Evolutionary conservation across 164 flowering plant genomes (phyloP), one percentile per base, ranked within the genome.

Genomic region (Umbilicus rupestris): DNA sequence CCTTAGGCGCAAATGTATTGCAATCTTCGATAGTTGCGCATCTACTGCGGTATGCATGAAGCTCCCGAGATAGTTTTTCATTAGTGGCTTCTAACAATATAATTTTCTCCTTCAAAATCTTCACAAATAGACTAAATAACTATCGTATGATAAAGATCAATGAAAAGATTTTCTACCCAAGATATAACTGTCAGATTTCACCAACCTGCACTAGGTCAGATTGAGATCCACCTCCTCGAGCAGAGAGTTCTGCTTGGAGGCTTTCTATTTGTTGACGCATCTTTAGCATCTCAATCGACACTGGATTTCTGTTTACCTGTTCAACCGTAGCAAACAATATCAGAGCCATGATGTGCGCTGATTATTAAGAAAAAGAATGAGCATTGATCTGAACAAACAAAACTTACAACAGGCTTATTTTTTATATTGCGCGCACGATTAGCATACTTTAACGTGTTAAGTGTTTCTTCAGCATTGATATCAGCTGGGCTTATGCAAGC

Each of bases 401-500:
- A 67, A 81, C 97, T 87, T 82, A 95, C 99, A 70, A 95, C 84
- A 69, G 97, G 97, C 75, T 92, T 95, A 70, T 95, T 95, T 78
- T 84, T 96, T 73, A 95, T 95, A 80, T 92, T 95, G 64, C 99
- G 89, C 70, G 99, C 98, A 67, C 99, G 97, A 72, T 95, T 95
- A 41, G 99, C 99, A 81, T 95, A 95, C 74, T 95, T 95, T 28
- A 95, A 82, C 62, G 99, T 92, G 83, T 95, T 95, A 1, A 95
- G 90, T 67, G 96, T 95, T 81, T 95, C 99, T 78, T 95, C 99
- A 12, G 87, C 98, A 81, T 94, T 94, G 55, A 91, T 91, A 80
- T 94, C 99, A 71, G 99, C 99, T 49, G 99, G 99, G 79, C 99
- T 94, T 52, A 94, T 88, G 81, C 99, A 94, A 41, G 99, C 99